Evolutionary conservation across 177 flowering plant species (phyloP).

Genomic region (Telopea speciosissima): DNA sequence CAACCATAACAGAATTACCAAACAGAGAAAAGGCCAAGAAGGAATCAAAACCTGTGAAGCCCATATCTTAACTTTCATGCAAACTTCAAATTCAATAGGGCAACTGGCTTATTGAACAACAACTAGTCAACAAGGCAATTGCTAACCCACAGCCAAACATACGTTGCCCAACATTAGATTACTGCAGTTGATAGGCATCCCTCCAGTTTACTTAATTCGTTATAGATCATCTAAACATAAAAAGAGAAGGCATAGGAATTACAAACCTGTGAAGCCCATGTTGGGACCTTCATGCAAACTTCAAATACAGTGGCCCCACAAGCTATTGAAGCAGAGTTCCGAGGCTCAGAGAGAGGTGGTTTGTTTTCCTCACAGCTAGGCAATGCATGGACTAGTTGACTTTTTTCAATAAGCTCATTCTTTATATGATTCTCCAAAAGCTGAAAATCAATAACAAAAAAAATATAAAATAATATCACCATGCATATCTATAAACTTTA

Average conservation of each 20-base stretch:
- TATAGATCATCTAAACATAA: neutral
- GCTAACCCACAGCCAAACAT: too few relatives aligned
- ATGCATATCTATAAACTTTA: neutral
- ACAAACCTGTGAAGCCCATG: constrained; percentile 96
- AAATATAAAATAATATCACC: neutral
- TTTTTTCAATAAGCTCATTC: constrained; percentile 75
- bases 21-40: too few relatives aligned
- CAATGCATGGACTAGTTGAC: constrained; percentile 64
- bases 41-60: too few relatives aligned
- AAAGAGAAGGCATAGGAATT: constrained; percentile 1
- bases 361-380: constrained; percentile 45
- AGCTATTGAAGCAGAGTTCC: constrained; percentile 77
- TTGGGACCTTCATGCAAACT: constrained; percentile 82
- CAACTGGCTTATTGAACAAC: too few relatives aligned
- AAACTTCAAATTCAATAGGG: too few relatives aligned
- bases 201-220: too few relatives aligned
- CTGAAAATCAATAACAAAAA: constrained; percentile 27
- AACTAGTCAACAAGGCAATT: too few relatives aligned
- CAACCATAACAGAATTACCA: too few relatives aligned
- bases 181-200: too few relatives aligned
- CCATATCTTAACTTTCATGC: too few relatives aligned
- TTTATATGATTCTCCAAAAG: constrained; percentile 89
- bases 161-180: too few relatives aligned
- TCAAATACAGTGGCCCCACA: constrained; percentile 92
- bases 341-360: constrained; percentile 52